These are phyloP conservation scores for Ogataea nitratoaversa DNA, from an alignment of 805 yeast genomes.

Conservation along the genomic window DNA sequence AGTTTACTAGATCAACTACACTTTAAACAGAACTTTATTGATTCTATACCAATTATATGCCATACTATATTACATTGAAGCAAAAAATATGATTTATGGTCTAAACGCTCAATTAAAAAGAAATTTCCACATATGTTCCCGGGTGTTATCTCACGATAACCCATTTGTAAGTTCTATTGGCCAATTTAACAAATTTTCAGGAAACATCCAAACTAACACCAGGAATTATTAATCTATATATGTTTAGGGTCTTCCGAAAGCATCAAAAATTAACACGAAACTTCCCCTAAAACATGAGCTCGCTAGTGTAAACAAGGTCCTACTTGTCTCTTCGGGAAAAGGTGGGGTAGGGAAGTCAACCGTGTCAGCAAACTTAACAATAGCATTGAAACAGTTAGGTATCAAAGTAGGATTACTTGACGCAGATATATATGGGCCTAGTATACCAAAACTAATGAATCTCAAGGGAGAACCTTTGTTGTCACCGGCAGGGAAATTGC, in stretches of 20 bases:
- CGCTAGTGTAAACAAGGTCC: constrained; percentile 55
- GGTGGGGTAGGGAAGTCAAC: constrained; percentile 85
- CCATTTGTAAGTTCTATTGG: constrained; percentile 59
- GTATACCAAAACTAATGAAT: constrained; percentile 69
- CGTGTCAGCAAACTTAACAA: constrained; percentile 64
- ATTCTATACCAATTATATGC: too few species aligned
- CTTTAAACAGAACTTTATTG: too few species aligned
- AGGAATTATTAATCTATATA: too few species aligned
- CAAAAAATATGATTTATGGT: not conserved
- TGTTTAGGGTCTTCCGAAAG: constrained; percentile 47
- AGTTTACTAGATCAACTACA: too few species aligned
- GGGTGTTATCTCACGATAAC: constrained; percentile 38
- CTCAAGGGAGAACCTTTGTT: constrained; percentile 66
- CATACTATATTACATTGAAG: too few species aligned
- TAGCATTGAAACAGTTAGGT: constrained; percentile 51
- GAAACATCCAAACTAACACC: too few species aligned
- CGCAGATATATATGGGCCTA: constrained; percentile 83
- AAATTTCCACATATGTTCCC: constrained; percentile 1
- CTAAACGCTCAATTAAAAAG: not conserved
- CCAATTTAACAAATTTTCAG: too few species aligned
- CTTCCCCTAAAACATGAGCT: constrained; percentile 53
- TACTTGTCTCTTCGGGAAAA: constrained; percentile 71
- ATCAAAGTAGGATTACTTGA: constrained; percentile 66
- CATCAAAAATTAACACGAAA: constrained; percentile 39
- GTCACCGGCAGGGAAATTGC: constrained; percentile 45